Evolutionary conservation across 306 rosid species (phyloP), one percentile per base, ranked within the genome.

Genomic region (Psophocarpus tetragonolobus): DNA sequence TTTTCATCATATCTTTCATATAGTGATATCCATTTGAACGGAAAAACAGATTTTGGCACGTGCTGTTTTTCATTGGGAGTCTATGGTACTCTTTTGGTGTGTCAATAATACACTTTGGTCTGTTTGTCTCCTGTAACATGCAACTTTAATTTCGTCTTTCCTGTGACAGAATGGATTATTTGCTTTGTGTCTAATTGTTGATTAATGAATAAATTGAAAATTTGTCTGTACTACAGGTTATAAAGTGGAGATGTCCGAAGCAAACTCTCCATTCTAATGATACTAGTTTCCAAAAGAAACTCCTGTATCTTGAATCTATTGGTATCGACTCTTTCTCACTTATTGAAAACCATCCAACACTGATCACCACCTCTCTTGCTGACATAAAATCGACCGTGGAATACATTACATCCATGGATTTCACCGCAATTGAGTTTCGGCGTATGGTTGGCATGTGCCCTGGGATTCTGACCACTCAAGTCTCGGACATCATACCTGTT

Each of bases 391-490:
- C 93, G 75, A 84, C 86, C 1, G 94, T 92, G 77, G 87, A 86
- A 45, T 89, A 83, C 80, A 80, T 90, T 65, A 82, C 88, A 39
- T 84, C 93, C 50, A 78, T 87, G 77, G 83, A 83, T 26, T 87
- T 92, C 88, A 80, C 92, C 1, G 77, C 92, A 41, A 29, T 83
- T 9, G 97, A 88, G 85, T 81, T 91, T 58, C 91, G 80, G 9
- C 87, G 94, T 20, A 84, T 90, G 53, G 87, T 85, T 48, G 89
- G 92, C 53, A 89, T 90, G 96, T 92, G 97, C 87, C 97, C 97
- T 0, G 97, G 88, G 80, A 77, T 91, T 68, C 92, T 95, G 41
- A 80, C 97, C 58, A 87, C 85, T n/a, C 73, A 73, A 15, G 90
- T 84, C 33, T 68, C 93, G 4, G 90, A 88, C 75, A 63, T 92